phyloP scores from a whole-genome alignment of 208 protist genomes.

The Leishmania martiniquensis region DNA sequence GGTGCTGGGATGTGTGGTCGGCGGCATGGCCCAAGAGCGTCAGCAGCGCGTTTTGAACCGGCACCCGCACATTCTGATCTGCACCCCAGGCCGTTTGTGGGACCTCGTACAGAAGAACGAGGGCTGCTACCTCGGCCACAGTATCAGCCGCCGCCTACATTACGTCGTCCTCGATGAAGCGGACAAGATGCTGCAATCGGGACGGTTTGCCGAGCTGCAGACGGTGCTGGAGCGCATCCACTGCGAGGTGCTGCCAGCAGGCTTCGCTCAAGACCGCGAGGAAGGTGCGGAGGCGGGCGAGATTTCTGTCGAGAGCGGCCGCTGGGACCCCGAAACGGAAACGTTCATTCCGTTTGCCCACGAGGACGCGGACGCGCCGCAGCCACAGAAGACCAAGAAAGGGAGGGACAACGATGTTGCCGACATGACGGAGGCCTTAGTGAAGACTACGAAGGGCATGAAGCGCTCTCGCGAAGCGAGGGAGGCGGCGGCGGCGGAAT shows the following conservation, averaged over 20 bases:
- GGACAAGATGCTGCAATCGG: constrained; percentile 98
- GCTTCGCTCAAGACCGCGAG: constrained; percentile 77
- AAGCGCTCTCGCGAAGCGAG: constrained; percentile 4
- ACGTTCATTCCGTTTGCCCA: constrained; percentile 75
- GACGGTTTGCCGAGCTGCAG: constrained; percentile 97
- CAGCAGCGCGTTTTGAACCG: constrained; percentile 91
- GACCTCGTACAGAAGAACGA: constrained; percentile 90
- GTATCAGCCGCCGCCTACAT: constrained; percentile 91
- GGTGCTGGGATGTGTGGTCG: constrained; percentile 82
- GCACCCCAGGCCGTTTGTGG: constrained; percentile 90
- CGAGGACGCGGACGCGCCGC: constrained; percentile 22
- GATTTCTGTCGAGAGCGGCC: constrained; percentile 54
- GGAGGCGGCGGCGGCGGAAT: neutral
- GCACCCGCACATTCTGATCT: constrained; percentile 93
- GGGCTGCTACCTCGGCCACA: constrained; percentile 94
- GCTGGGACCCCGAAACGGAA: constrained; percentile 72
- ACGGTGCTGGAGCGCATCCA: constrained; percentile 98
- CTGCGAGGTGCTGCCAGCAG: constrained; percentile 78
- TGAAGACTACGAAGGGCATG: constrained; percentile 11
- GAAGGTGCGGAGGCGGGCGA: constrained; percentile 67
- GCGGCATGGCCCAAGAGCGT: constrained; percentile 90
- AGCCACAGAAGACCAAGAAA: constrained; percentile 3
- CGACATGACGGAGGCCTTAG: constrained; percentile 1
- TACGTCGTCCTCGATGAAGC: constrained; percentile 99
- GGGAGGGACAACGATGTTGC: neutral